Percentiles rank a stretch among this genome's conserved stretches.
Evolutionary conservation across 1,139 yeast genomes (phyloP).

Genomic region (Sugiyamaella sp.): DNA sequence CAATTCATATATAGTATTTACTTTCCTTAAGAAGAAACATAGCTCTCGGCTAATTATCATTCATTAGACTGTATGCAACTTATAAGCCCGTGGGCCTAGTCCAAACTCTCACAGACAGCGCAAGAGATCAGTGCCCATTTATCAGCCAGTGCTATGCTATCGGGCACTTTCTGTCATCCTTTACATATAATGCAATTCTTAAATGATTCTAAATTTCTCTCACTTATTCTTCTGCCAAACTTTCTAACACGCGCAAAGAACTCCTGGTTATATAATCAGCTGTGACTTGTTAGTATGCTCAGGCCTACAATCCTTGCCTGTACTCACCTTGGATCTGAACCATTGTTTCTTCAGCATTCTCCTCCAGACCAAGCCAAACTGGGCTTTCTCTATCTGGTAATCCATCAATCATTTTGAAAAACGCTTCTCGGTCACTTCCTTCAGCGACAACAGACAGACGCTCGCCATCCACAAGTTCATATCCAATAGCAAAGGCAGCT

Average conservation of each 20-base stretch:
- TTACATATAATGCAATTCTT: too few species aligned
- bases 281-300: conserved; percentile 8
- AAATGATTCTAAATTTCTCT: too few species aligned
- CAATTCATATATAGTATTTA: too few species aligned
- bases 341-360: conserved; percentile 47
- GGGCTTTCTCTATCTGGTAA: conserved; percentile 65
- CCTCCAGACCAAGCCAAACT: conserved; percentile 63
- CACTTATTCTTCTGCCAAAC: conserved; percentile 10
- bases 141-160: too few species aligned
- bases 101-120: too few species aligned
- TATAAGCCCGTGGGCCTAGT: too few species aligned
- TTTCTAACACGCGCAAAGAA: conserved; percentile 11
- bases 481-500: conserved; percentile 45
- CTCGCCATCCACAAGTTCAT: conserved; percentile 41
- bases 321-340: conserved; percentile 32
- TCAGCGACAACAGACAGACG: conserved; percentile 52
- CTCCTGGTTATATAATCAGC: conserved; percentile 9
- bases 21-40: too few species aligned
- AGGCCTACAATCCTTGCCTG: neutral
- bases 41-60: too few species aligned
- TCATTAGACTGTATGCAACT: too few species aligned
- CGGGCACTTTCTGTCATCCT: too few species aligned
- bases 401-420: conserved; percentile 53
- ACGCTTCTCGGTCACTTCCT: conserved; percentile 46
- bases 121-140: too few species aligned